Percentiles rank a stretch among this genome's conserved stretches.
Evolutionary conservation across 768 basidiomycete species (phyloP).

Genomic region (Leccinum fibrillosum): DNA sequence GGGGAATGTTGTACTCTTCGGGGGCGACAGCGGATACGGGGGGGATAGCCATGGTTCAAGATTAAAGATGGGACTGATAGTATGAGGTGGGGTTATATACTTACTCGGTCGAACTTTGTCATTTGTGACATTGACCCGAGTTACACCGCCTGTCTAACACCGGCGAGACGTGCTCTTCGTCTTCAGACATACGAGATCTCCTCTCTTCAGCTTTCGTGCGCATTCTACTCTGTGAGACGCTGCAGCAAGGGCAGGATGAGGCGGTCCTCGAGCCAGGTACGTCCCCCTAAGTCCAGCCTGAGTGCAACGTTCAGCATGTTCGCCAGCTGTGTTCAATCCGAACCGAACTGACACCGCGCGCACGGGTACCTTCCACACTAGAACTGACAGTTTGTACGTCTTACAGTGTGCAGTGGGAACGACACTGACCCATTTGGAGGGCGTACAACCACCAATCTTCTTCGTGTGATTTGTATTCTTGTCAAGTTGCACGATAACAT

Average conservation of each 20-base stretch:
- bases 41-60: conserved; percentile 24
- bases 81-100: conserved; percentile 18
- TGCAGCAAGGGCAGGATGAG: neutral
- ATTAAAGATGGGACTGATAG: neutral
- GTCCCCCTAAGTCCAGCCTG: neutral
- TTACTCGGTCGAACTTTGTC: conserved; percentile 1
- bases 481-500: neutral
- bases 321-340: neutral
- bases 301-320: neutral
- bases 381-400: neutral
- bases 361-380: too few species aligned
- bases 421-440: neutral
- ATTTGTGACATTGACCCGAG: neutral
- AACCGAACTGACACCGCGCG: neutral
- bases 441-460: neutral
- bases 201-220: neutral
- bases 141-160: neutral
- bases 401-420: neutral
- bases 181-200: conserved; percentile 1
- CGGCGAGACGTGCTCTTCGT: neutral
- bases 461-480: neutral
- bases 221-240: neutral
- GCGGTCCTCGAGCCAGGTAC: neutral
- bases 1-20: conserved; percentile 31
- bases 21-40: conserved; percentile 6